Evolutionary conservation across 225 moss, liverwort and hornwort genomes (phyloP), one percentile per base, ranked within the genome.

Genomic region (Straminergon stramineum): DNA sequence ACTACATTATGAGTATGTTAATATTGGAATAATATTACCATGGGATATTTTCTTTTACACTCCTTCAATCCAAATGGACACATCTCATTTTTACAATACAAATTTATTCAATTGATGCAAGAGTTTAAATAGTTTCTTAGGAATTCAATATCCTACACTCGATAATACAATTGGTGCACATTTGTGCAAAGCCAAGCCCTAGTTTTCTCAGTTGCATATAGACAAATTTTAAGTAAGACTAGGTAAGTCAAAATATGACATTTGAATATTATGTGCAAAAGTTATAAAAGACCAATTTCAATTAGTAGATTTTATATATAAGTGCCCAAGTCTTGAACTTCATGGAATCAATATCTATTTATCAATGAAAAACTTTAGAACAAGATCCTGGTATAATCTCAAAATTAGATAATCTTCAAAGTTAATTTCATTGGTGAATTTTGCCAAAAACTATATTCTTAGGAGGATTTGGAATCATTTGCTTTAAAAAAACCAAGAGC

Each of bases 361-460:
- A 74, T 74, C 11, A 74, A 6, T 45, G 6, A 73, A 48, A 74
- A 74, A 48, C 30, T 30, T 45, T 48, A 45, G 17, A 4, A 2
- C 30, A 28, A 5, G 5, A 5, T 26, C 3, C 0, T 17, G 9
- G 3, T 30, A 28, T 0, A 74, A 0, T 45, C 2, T 45, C 6
- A 74, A 45, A 74, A 74, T 74, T 30, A 48, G 6, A 3, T 48
- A 30, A 2, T 48, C 10, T 17, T 48, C 0, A 31, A 0, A 18
- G 1, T 75, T 30, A 31, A 48, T 17, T 48, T 75, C 31, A 48
- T 75, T 48, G 6, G 48, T 48, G 2, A 75, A 17, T 28, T 43
- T 75, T 0, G 0, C 30, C 7, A 4, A 30, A 48, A 2, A 17
- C 48, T 18, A 31, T 48, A 45, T 15, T 39, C 16, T 73, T 23